A percentile compares a stretch with the other conserved stretches of the same genome.
Evolutionary conservation across 805 yeast genomes (phyloP).

Genomic region (Saturnispora galanensis): DNA sequence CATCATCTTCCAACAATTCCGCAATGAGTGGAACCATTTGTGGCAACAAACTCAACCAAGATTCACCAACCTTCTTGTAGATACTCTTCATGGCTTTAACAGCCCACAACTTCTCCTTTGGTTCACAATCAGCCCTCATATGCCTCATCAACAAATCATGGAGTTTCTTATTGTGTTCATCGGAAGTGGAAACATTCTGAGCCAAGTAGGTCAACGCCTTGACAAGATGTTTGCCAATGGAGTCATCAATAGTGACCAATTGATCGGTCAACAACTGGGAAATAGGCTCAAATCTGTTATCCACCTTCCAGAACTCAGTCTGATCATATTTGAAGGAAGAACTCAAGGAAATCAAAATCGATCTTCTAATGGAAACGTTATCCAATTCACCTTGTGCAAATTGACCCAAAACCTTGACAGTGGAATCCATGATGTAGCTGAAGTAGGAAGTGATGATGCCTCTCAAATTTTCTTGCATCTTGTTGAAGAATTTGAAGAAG

Average conservation of each 20-base stretch:
- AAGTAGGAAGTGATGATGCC: constrained; percentile 83
- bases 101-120: constrained; percentile 69
- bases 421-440: constrained; percentile 76
- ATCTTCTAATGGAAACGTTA: constrained; percentile 55
- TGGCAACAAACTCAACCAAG: constrained; percentile 85
- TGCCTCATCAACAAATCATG: constrained; percentile 54
- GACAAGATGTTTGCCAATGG: constrained; percentile 71
- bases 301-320: constrained; percentile 91
- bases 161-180: constrained; percentile 59
- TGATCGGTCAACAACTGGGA: constrained; percentile 56
- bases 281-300: constrained; percentile 70
- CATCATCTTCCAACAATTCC: constrained; percentile 90
- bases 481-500: constrained; percentile 79
- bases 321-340: constrained; percentile 82
- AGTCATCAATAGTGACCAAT: constrained; percentile 55
- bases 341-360: constrained; percentile 61
- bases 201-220: constrained; percentile 73
- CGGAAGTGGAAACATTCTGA: constrained; percentile 53
- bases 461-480: constrained; percentile 72
- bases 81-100: constrained; percentile 67
- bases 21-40: constrained; percentile 94
- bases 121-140: constrained; percentile 51
- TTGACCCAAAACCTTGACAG: constrained; percentile 43
- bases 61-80: constrained; percentile 88
- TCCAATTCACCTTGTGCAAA: constrained; percentile 34